phyloP scores from a whole-genome alignment of 202 grass and related monocot genomes.

The Carex arenaria region DNA sequence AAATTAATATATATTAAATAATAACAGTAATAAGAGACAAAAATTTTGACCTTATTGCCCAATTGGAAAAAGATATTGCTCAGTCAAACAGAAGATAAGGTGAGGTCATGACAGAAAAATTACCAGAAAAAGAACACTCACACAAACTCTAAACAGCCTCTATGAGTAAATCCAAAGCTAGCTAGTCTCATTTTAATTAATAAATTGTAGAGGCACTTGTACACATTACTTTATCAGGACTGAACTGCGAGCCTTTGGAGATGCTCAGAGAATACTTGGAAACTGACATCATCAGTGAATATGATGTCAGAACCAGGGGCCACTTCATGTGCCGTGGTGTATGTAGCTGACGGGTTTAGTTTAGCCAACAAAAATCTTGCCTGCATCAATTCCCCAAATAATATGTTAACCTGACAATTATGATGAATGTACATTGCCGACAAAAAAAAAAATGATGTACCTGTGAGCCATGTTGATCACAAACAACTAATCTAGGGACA shows the following conservation, averaged over 20 bases:
- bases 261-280: constrained; percentile 98
- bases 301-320: constrained; percentile 91
- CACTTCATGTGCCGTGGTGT: constrained; percentile 76
- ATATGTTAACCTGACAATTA: background rate
- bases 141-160: constrained; percentile 17
- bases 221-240: constrained; percentile 47
- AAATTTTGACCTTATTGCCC: constrained; percentile 26
- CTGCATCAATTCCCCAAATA: constrained; percentile 32
- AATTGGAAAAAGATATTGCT: constrained; percentile 16
- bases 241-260: constrained; percentile 94
- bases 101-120: constrained; percentile 10
- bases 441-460: constrained; percentile 29
- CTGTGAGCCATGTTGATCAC: constrained; percentile 97
- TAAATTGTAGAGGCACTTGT: constrained; percentile 19
- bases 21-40: constrained; percentile 12
- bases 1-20: constrained; percentile 11
- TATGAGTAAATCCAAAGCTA: constrained; percentile 28
- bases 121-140: constrained; percentile 18
- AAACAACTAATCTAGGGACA: constrained; percentile 91
- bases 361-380: constrained; percentile 97
- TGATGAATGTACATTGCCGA: background rate
- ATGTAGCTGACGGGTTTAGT: constrained; percentile 90
- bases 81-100: constrained; percentile 20
- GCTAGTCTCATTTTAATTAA: constrained; percentile 25
- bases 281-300: constrained; percentile 96